phyloP scores from a whole-genome alignment of 768 basidiomycete genomes.

The Termitomyces sp. region DNA sequence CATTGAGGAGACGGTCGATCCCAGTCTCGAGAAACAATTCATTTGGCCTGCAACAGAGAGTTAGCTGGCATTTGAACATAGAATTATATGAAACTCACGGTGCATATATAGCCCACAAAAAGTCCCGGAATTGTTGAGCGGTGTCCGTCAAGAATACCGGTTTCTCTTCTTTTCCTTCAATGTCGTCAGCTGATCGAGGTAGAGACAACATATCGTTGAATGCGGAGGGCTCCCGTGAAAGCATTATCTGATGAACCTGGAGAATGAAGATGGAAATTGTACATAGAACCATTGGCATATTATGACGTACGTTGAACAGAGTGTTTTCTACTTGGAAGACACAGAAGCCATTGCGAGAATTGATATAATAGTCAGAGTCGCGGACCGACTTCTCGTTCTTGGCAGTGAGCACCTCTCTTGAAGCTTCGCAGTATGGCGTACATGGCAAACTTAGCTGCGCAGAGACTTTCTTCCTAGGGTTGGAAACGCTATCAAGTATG shows the following conservation, averaged over 20 bases:
- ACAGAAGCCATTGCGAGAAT: constrained; percentile 43
- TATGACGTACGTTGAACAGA: constrained; percentile 50
- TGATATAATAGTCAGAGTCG: constrained; percentile 28
- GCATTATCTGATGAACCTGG: constrained; percentile 39
- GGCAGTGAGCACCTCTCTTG: constrained; percentile 1
- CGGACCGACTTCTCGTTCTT: constrained; percentile 14
- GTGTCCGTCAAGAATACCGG: constrained; percentile 36
- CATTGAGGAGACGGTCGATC: constrained; percentile 38
- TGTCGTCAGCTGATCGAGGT: constrained; percentile 18
- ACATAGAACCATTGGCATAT: not conserved
- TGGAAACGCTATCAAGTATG: constrained; percentile 13
- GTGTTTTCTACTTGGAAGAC: constrained; percentile 56
- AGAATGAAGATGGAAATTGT: not conserved
- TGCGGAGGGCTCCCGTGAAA: constrained; percentile 35
- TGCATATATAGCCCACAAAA: constrained; percentile 45
- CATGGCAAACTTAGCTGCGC: constrained; percentile 12
- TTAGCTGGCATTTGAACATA: not conserved
- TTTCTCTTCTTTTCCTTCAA: constrained; percentile 23
- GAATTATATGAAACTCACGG: constrained; percentile 26
- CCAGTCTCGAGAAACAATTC: constrained; percentile 29
- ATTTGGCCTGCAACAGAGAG: constrained; percentile 23
- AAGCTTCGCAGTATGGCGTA: constrained; percentile 5
- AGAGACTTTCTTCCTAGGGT: constrained; percentile 6
- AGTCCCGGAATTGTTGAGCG: constrained; percentile 38
- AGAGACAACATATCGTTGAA: constrained; percentile 37